A percentile compares a stretch with the other conserved stretches of the same genome.
phyloP scores from a whole-genome alignment of 208 protist species.

The Phytomonas sp. region DNA sequence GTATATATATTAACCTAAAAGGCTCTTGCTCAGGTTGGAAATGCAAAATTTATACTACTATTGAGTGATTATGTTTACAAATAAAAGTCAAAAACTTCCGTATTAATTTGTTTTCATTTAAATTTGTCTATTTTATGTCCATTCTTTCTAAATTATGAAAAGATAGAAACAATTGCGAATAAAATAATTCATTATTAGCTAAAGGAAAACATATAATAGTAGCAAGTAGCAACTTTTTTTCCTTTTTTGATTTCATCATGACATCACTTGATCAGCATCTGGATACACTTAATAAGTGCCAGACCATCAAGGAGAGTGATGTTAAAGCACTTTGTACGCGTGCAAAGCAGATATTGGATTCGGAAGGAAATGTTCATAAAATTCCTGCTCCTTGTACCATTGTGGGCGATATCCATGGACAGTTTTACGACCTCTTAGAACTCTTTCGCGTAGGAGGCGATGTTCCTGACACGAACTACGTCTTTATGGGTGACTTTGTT shows the following conservation, averaged over 20 bases:
- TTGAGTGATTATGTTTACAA: conserved; percentile 1
- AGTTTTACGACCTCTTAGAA: conserved; percentile 96
- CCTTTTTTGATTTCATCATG: conserved; percentile 26
- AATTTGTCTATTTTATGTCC: not conserved
- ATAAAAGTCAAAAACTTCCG: not conserved
- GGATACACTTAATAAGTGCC: conserved; percentile 92
- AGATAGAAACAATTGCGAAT: conserved; percentile 2
- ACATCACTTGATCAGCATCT: conserved; percentile 94
- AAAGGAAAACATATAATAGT: conserved; percentile 11
- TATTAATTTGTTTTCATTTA: not conserved
- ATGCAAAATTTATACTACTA: not conserved
- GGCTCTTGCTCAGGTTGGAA: not conserved
- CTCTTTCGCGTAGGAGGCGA: conserved; percentile 96
- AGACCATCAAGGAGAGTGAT: conserved; percentile 89
- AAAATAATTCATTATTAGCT: not conserved
- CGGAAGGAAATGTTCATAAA: conserved; percentile 88
- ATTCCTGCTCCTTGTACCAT: conserved; percentile 89
- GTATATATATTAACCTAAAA: not conserved
- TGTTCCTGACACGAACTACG: conserved; percentile 95
- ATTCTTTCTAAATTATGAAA: conserved; percentile 7
- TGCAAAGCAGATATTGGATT: conserved; percentile 77
- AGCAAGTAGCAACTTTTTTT: conserved; percentile 9
- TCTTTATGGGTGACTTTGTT: conserved; percentile 98
- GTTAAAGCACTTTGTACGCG: conserved; percentile 86
- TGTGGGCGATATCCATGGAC: conserved; percentile 92